Evolutionary conservation across 331 rosid species (phyloP).

Genomic region (Pyracantha coccinea): DNA sequence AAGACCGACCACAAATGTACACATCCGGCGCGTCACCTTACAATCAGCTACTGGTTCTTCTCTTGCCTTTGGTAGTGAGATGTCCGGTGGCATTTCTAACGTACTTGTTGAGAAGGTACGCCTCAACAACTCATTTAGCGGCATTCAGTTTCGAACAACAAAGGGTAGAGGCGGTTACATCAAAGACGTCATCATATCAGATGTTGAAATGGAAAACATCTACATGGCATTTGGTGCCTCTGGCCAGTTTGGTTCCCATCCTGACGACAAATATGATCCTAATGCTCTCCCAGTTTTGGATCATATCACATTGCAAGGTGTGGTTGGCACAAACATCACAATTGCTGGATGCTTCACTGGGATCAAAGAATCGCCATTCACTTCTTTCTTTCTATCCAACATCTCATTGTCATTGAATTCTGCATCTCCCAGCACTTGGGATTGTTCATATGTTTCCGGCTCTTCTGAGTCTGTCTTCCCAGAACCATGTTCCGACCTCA

Average conservation of each 20-base stretch:
- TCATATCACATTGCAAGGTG: slow-evolving; percentile 55
- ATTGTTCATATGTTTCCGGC: slow-evolving; percentile 81
- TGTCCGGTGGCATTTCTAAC: slow-evolving; percentile 95
- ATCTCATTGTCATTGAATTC: slow-evolving; percentile 50
- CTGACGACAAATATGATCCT: slow-evolving; percentile 87
- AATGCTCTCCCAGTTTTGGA: slow-evolving; percentile 65
- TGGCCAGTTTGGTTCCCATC: slow-evolving; percentile 78
- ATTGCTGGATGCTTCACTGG: slow-evolving; percentile 69
- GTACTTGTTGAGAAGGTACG: slow-evolving; percentile 64
- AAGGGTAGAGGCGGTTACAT: slow-evolving; percentile 93
- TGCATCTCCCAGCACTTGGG: slow-evolving; percentile 46
- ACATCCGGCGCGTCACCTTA: slow-evolving; percentile 68
- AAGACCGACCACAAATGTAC: slow-evolving; percentile 71
- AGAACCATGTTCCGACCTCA: slow-evolving; percentile 68
- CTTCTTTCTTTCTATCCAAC: slow-evolving; percentile 70
- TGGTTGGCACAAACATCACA: slow-evolving; percentile 61
- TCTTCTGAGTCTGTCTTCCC: slow-evolving; percentile 69
- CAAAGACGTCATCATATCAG: slow-evolving; percentile 46
- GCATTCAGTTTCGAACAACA: slow-evolving; percentile 68
- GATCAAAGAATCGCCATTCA: slow-evolving; percentile 86
- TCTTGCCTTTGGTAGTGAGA: slow-evolving; percentile 89
- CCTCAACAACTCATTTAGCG: slow-evolving; percentile 53
- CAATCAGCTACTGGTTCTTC: slow-evolving; percentile 70
- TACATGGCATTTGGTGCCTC: slow-evolving; percentile 58
- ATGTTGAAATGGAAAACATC: slow-evolving; percentile 57